Base-by-base conservation (phyloP, 1,139 yeast species). In the Zygosaccharomyces pseudobailii region DNA sequence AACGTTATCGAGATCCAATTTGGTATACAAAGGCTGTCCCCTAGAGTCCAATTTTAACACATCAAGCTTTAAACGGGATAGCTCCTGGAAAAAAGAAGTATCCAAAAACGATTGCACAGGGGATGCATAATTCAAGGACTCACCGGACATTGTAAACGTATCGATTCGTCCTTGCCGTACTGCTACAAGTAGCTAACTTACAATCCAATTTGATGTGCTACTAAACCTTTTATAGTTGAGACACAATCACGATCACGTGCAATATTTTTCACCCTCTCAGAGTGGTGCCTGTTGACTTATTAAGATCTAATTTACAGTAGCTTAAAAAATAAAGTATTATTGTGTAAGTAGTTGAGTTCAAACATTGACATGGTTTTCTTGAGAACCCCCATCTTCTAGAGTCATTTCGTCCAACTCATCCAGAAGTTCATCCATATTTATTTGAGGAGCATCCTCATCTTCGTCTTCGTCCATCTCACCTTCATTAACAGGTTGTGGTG, bases 391-490 rank as follows among this genome's bases (percentile, higher is more conserved):
- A 35, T 69, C 72, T 30, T 84, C 89, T 65, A 88, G 74, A 25
- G 86, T 86, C 94, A 90, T 85, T 51, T 86, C 97, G 59, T 89
- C 97, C 63, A 90, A 75, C 65, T 90, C 97, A 61, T 92, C 97
- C 69, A 87, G 74, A 61, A 87, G 74, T 67, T 87, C 95, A 59
- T 87, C 95, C 46, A 87, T 77, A 52, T 80, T 85, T 54, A 87
- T 79, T 61, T 78, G 80, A 52, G 92, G 89, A 43, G 85, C 87
- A 61, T 82, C 89, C 42, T 80, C 88, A 35, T 82, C 88, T 44
- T 72, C 78, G 36, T 73, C 77, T 30, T 74, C 82, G 39, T 73
- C 80, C 56, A 61, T 71, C 17, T 67, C 73, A 50, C 65, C 68
- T 33, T 63, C 71, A 19, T 55, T 56, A 5, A 49, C 52, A 21